Percentiles rank a stretch among this genome's conserved stretches.
phyloP scores from a whole-genome alignment of 2,329 filamentous ascomycete species.

The Rosellinia necatrix region DNA sequence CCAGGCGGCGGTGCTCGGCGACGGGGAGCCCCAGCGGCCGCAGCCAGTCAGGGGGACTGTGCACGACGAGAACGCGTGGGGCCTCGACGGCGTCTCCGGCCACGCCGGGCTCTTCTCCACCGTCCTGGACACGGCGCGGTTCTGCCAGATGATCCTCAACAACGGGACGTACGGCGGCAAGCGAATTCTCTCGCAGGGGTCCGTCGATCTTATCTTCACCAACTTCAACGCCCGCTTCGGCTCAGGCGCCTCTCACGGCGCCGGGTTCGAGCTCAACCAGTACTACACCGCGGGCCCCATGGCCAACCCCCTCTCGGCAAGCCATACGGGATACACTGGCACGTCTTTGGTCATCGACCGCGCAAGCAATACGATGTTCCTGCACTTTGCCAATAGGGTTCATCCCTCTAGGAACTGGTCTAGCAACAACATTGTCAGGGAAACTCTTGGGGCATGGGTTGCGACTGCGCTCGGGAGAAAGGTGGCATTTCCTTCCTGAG shows the following conservation, averaged over 20 bases:
- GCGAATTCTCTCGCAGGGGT: constrained; percentile 9
- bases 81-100: constrained; percentile 19
- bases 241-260: constrained; percentile 6
- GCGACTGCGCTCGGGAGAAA: constrained; percentile 17
- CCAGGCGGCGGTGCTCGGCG: constrained; percentile 11
- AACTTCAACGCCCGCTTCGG: constrained; percentile 24
- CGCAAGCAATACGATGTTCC: constrained; percentile 16
- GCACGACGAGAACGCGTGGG: constrained; percentile 22
- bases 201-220: constrained; percentile 21
- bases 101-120: constrained; percentile 24
- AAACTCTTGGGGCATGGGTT: constrained; percentile 22
- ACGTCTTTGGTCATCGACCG: constrained; percentile 18
- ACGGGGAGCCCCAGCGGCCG: constrained; percentile 1
- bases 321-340: constrained; percentile 20
- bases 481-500: constrained; percentile 12
- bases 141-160: constrained; percentile 23
- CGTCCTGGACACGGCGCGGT: constrained; percentile 15
- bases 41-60: constrained; percentile 21
- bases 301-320: constrained; percentile 20
- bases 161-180: constrained; percentile 20
- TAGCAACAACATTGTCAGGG: constrained; percentile 22
- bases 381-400: constrained; percentile 17
- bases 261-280: constrained; percentile 20
- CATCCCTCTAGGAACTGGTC: constrained; percentile 21
- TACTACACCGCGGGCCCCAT: constrained; percentile 23